phyloP scores from a whole-genome alignment of 495 filamentous ascomycete species.

The Oleoguttula mirabilis region DNA sequence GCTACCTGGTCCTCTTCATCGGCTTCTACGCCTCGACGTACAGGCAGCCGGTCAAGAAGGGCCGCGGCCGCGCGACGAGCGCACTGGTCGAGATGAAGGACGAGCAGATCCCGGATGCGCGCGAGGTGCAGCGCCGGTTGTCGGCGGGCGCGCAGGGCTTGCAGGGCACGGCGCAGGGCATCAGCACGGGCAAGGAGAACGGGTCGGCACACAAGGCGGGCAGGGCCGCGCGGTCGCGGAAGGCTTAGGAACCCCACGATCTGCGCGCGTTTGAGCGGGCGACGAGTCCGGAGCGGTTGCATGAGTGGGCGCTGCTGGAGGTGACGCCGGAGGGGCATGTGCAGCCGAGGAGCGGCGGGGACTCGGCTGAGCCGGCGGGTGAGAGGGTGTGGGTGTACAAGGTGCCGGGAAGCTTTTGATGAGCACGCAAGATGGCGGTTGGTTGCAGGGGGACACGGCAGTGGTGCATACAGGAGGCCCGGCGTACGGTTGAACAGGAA shows the following conservation, averaged over 20 bases:
- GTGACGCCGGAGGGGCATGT: not conserved
- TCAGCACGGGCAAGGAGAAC: constrained; percentile 13
- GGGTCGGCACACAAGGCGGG: constrained; percentile 7
- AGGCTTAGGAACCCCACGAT: constrained; percentile 16
- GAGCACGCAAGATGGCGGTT: no score
- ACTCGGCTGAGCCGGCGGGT: not conserved
- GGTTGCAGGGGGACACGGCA: no score
- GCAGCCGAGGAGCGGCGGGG: not conserved
- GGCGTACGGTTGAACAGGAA: no score
- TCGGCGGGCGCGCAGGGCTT: constrained; percentile 1
- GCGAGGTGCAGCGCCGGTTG: constrained; percentile 27
- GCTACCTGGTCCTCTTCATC: constrained; percentile 95
- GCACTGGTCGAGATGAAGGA: constrained; percentile 37
- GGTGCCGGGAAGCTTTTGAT: not conserved
- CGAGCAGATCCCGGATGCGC: constrained; percentile 33
- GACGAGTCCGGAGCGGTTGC: not conserved
- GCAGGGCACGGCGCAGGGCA: not conserved
- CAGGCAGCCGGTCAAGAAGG: constrained; percentile 51
- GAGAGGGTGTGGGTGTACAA: not conserved
- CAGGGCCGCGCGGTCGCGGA: constrained; percentile 13
- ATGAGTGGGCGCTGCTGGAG: not conserved
- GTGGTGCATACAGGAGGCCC: no score
- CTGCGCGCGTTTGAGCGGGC: not conserved
- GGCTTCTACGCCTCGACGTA: constrained; percentile 97
- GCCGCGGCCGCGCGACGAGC: constrained; percentile 27